A percentile compares a stretch with the other conserved stretches of the same genome.
These are phyloP conservation scores for Asterochloris erici DNA, from an alignment of 139 green algal species.

Conservation along the genomic window DNA sequence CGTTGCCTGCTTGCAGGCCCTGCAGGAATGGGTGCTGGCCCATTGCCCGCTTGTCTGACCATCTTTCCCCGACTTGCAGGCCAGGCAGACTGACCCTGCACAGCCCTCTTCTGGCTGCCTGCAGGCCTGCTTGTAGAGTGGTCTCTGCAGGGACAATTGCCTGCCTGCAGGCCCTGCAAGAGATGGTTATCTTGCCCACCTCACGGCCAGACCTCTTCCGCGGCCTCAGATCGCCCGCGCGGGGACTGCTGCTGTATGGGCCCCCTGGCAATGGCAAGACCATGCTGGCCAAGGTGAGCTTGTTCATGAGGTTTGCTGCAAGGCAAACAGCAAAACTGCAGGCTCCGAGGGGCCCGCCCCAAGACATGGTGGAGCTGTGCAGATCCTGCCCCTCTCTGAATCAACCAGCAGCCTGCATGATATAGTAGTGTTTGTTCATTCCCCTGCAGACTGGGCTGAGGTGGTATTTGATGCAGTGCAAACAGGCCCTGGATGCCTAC, in stretches of 20 bases:
- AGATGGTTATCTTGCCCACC: constrained; percentile 74
- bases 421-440: too few species aligned
- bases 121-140: neutral
- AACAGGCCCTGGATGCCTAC: too few species aligned
- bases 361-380: too few species aligned
- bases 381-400: too few species aligned
- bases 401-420: too few species aligned
- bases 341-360: too few species aligned
- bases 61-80: neutral
- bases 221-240: constrained; percentile 68
- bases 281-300: constrained; percentile 37
- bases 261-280: constrained; percentile 88
- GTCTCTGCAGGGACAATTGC: neutral
- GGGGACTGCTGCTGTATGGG: constrained; percentile 84
- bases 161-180: constrained; percentile 51
- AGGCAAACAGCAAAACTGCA: too few species aligned
- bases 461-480: too few species aligned
- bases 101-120: neutral
- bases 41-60: neutral
- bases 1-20: neutral
- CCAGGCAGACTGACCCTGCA: neutral
- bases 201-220: constrained; percentile 62
- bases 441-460: too few species aligned
- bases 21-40: neutral
- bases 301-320: too few species aligned